phyloP scores from a whole-genome alignment of 192 early-diverging fungal genomes.

The Funneliformis geosporum region DNA sequence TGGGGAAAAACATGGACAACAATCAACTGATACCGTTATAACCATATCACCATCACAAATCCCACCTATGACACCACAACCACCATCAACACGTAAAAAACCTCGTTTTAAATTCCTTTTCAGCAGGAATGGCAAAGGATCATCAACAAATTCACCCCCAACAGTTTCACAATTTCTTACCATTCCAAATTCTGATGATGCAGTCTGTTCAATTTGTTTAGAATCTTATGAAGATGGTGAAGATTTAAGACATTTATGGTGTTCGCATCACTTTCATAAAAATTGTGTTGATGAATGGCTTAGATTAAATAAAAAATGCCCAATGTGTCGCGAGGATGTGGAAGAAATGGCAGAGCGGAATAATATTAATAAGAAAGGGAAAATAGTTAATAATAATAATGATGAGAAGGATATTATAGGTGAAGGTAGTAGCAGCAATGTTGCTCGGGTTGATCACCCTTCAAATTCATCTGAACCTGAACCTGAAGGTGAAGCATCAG shows the following conservation, averaged over 20 bases:
- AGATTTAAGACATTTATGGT: slow-evolving; percentile 69
- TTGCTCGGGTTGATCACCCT: background rate
- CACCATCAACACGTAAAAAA: slow-evolving; percentile 13
- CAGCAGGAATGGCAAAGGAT: background rate
- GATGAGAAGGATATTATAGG: background rate
- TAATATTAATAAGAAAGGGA: slow-evolving; percentile 18
- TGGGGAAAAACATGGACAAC: background rate
- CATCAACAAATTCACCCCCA: background rate
- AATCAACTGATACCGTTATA: background rate
- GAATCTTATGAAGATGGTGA: slow-evolving; percentile 75
- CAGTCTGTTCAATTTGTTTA: slow-evolving; percentile 79
- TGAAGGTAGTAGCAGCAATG: background rate
- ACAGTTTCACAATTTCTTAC: slow-evolving; percentile 42
- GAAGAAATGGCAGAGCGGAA: slow-evolving; percentile 38
- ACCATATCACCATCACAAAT: background rate
- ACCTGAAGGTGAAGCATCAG: too few species aligned
- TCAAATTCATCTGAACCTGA: background rate
- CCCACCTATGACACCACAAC: background rate
- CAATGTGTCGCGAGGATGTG: slow-evolving; percentile 70
- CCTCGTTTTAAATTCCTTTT: slow-evolving; percentile 9
- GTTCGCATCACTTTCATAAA: slow-evolving; percentile 82
- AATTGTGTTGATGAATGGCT: slow-evolving; percentile 85
- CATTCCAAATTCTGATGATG: slow-evolving; percentile 61
- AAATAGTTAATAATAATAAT: background rate
- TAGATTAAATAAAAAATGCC: slow-evolving; percentile 70